These are phyloP conservation scores for Quillaja saponaria DNA, from an alignment of 306 rosid genomes.

Conservation along the genomic window DNA sequence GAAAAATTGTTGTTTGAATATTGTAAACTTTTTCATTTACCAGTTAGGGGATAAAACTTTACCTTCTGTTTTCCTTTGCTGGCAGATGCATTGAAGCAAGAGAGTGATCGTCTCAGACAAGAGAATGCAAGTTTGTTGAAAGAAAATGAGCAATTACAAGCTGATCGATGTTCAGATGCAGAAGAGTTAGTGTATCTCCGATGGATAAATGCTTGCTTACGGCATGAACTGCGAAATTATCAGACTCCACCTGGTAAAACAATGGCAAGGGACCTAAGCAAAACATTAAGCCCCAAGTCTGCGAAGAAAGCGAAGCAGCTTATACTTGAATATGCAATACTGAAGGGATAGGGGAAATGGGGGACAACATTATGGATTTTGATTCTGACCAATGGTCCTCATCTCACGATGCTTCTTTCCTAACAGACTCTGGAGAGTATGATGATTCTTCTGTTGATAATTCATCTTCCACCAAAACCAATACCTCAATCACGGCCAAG, in stretches of 20 bases:
- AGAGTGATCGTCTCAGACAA: conserved; percentile 38
- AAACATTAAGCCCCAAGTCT: conserved; percentile 69
- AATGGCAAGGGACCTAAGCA: conserved; percentile 83
- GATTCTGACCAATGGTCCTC: conserved; percentile 78
- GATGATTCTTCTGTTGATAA: conserved; percentile 54
- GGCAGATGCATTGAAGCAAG: conserved; percentile 56
- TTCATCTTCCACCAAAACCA: conserved; percentile 43
- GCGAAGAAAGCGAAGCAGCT: conserved; percentile 84
- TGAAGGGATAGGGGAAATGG: conserved; percentile 42
- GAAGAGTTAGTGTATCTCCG: conserved; percentile 86
- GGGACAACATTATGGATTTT: conserved; percentile 43
- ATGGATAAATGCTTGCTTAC: conserved; percentile 92
- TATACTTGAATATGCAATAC: conserved; percentile 75
- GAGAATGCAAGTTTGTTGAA: conserved; percentile 49
- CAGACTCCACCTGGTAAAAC: conserved; percentile 71
- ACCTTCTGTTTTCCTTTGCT: conserved; percentile 34
- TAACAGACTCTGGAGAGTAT: conserved; percentile 52
- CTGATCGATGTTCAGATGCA: conserved; percentile 62
- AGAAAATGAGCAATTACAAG: conserved; percentile 62
- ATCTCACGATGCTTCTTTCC: conserved; percentile 57
- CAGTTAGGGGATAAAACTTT: conserved; percentile 14
- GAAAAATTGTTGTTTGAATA: background rate
- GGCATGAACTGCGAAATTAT: conserved; percentile 71
- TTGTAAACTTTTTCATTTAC: too few relatives aligned
- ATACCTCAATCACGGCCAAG: conserved; percentile 42